Percentiles rank a stretch among this genome's conserved stretches.
phyloP scores from a whole-genome alignment of 192 early-diverging fungal genomes.

The Rhizophagus sp. region DNA sequence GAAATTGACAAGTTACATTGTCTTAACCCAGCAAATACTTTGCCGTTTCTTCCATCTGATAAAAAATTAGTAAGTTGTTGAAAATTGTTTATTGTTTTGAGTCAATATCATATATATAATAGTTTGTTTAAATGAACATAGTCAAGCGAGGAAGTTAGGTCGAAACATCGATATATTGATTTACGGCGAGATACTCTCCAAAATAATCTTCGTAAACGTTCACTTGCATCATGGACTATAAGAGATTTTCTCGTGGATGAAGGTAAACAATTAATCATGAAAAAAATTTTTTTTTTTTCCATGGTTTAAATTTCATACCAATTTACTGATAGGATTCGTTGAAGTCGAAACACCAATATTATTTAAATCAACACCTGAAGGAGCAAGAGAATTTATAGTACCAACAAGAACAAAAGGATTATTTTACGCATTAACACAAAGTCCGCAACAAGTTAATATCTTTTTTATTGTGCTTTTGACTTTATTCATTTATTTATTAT shows the following conservation, averaged over 20 bases:
- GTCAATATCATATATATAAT: background rate
- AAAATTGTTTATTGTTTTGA: background rate
- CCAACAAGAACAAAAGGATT: constrained; percentile 73
- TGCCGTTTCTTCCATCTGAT: constrained; percentile 64
- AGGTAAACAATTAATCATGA: constrained; percentile 33
- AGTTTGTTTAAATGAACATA: constrained; percentile 34
- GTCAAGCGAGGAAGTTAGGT: constrained; percentile 76
- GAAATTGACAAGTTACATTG: constrained; percentile 56
- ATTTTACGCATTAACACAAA: constrained; percentile 90
- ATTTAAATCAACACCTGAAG: constrained; percentile 92
- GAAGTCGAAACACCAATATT: constrained; percentile 93
- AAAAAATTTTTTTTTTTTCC: background rate
- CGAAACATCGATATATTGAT: constrained; percentile 79
- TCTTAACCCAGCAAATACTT: constrained; percentile 65
- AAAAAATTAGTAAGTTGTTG: constrained; percentile 44
- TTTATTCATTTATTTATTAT: background rate
- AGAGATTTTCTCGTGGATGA: constrained; percentile 69
- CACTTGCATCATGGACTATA: constrained; percentile 63
- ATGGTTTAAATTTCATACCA: constrained; percentile 6
- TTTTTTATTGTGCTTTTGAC: background rate
- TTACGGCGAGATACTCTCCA: constrained; percentile 78
- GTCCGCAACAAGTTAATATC: constrained; percentile 73
- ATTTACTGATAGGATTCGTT: constrained; percentile 59
- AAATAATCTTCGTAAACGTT: constrained; percentile 70
- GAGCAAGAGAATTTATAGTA: constrained; percentile 92